phyloP scores from a whole-genome alignment of 1,139 yeast species.

The Saccharomyces uvarum region DNA sequence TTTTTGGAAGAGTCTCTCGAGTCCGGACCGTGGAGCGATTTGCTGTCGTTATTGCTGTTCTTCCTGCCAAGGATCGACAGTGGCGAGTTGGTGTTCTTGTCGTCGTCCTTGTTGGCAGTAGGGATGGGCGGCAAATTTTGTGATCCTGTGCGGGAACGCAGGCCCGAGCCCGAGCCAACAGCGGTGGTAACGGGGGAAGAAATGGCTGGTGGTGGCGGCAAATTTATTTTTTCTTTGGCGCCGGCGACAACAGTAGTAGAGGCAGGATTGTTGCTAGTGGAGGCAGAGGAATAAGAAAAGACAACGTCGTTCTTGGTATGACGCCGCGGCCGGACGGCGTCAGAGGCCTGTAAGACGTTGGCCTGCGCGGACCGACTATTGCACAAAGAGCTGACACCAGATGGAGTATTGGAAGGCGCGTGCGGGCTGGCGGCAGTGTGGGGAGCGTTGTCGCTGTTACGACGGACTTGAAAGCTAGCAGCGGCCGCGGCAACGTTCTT shows the following conservation, averaged over 20 bases:
- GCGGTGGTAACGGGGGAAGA: constrained; percentile 1
- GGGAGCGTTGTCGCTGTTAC: neutral
- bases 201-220: neutral
- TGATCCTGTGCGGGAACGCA: constrained; percentile 1
- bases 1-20: neutral
- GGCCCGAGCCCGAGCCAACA: constrained; percentile 5
- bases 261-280: neutral
- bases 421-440: neutral
- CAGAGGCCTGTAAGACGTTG: neutral
- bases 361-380: neutral
- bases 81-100: neutral
- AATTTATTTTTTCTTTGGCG: neutral
- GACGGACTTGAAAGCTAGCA: neutral
- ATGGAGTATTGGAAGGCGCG: neutral
- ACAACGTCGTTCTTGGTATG: neutral
- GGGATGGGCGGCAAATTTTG: neutral
- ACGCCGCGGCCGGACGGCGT: neutral
- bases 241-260: neutral
- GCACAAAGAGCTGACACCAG: neutral
- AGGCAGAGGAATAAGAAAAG: neutral
- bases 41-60: constrained; percentile 4
- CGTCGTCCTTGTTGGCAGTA: neutral
- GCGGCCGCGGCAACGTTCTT: neutral
- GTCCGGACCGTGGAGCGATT: neutral
- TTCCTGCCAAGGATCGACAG: neutral